phyloP scores from a whole-genome alignment of 345 rosid genomes.

The Atalantia buxifolia region DNA sequence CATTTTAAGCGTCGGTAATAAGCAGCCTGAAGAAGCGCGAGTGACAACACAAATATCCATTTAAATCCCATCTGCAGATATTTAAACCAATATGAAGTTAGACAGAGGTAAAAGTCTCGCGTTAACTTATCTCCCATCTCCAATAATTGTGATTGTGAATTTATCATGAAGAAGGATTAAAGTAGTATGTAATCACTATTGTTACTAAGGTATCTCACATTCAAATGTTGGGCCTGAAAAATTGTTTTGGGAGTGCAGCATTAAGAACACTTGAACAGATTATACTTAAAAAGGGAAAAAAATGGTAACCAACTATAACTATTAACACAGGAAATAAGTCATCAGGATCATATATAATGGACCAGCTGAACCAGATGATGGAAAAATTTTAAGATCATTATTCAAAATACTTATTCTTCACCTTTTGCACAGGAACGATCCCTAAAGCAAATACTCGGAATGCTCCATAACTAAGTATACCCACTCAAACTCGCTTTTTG shows the following conservation, averaged over 20 bases:
- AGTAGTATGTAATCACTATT: neutral
- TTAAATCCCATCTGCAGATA: slow-evolving; percentile 42
- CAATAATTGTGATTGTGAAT: neutral
- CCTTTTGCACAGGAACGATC: no score
- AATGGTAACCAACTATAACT: neutral
- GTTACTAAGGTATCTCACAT: neutral
- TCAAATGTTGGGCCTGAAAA: neutral
- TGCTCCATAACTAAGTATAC: no score
- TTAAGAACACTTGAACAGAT: neutral
- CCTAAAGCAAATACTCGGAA: no score
- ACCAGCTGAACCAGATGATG: neutral
- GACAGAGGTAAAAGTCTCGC: neutral
- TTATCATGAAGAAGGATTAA: neutral
- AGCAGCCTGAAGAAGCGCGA: slow-evolving; percentile 43
- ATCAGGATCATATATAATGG: neutral
- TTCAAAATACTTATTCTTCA: no score
- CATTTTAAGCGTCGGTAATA: slow-evolving; percentile 40
- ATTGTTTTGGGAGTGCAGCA: neutral
- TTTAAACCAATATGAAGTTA: neutral
- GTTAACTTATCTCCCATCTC: neutral
- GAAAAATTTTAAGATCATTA: no score
- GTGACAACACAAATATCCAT: slow-evolving; percentile 43
- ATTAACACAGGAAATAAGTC: neutral
- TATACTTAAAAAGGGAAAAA: neutral
- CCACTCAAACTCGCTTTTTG: no score